phyloP scores from a whole-genome alignment of 2,329 filamentous ascomycete species.

The Colletotrichum liaoningense region DNA sequence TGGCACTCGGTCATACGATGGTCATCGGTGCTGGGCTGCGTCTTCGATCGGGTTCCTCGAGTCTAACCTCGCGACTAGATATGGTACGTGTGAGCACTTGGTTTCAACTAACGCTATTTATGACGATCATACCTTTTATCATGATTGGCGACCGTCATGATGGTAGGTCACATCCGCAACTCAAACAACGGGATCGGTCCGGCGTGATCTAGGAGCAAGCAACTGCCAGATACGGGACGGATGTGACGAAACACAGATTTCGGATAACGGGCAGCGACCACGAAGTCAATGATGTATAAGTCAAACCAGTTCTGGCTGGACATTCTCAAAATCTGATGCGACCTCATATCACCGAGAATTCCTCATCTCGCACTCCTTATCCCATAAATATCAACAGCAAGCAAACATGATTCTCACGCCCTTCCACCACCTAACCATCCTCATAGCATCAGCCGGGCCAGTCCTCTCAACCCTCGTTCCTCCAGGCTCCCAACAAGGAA shows the following conservation, averaged over 20 bases:
- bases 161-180: background rate
- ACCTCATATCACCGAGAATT: background rate
- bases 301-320: background rate
- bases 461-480: background rate
- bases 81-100: background rate
- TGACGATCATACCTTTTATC: fast-evolving
- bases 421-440: background rate
- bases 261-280: background rate
- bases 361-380: background rate
- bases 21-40: background rate
- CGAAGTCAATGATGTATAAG: background rate
- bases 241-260: background rate
- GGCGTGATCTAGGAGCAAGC: background rate
- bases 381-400: background rate
- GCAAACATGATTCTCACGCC: background rate
- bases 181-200: background rate
- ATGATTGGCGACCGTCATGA: background rate
- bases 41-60: background rate
- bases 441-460: background rate
- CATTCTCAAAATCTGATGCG: background rate
- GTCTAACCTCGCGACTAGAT: background rate
- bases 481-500: background rate
- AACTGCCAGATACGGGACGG: background rate
- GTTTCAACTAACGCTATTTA: too few relatives aligned
- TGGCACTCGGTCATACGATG: background rate